Base-by-base conservation (phyloP, 2,329 filamentous ascomycete genomes). In the Teratosphaeria epicoccoides region DNA sequence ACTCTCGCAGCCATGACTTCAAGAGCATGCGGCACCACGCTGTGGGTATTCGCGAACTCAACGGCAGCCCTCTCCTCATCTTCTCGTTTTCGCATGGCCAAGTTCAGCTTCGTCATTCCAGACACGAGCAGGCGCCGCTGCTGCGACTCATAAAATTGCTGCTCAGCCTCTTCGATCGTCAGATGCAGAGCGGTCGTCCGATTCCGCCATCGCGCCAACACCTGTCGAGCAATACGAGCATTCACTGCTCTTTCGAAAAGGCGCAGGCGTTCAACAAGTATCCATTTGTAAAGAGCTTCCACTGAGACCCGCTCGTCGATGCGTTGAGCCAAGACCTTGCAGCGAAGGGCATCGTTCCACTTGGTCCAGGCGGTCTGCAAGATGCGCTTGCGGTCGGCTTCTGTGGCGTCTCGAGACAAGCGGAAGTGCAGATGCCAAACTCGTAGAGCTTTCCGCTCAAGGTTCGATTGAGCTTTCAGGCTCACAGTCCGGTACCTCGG, bases 301-400 rank as follows among this genome's bases (percentile, higher is more conserved):
- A 77, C 66, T 43, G 78, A 68, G 40, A 82, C 57, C 3, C 81
- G 74, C 55, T 79, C 74, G 55, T 82, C 72, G 46, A 82, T 77
- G 12, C 73, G 75, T 20, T 72, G 68, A 47, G 66, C 68, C 1
- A 84, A 65, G 14, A 74, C 73, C 57, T 75, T 71, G 55, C 72
- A 75, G 17, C 81, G 78, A 14, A 83, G 70, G 14, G 70, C 69
- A 59, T 84, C 78, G 56, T 83, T 84, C 82, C 82, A 85, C 10
- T 70, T 68, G 1, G 75, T 81, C 71, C 78, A 81, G 3, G 77
- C 71, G 61, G 80, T 80, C 47, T 74, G 75, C 47, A 82, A 60
- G 24, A 83, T 63, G 45, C 79, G 75, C 57, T 71, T 63, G 10
- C 69, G 73, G 60, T 83, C 73, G 26, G 78, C 67, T 47, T 71